Conservation (phyloP, 208 protist species). For the Trypanosoma congolense region DNA sequence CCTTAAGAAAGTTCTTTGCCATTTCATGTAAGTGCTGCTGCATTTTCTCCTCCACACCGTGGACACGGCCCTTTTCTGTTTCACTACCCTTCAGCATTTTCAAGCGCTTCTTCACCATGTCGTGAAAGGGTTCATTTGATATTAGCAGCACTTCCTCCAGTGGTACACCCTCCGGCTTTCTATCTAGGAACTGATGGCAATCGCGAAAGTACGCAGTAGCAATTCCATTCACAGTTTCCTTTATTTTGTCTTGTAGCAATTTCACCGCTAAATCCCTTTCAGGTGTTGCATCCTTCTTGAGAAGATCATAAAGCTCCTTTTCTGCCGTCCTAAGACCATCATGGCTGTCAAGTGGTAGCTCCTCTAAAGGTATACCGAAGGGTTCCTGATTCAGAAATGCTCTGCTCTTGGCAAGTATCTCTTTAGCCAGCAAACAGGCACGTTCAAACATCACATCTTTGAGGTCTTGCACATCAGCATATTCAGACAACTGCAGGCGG, state of each 20-base stretch:
- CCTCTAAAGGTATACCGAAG: conserved; percentile 47
- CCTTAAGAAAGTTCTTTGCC: conserved; percentile 60
- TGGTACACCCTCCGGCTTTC: conserved; percentile 52
- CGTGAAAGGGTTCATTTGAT: conserved; percentile 44
- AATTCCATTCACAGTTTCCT: conserved; percentile 42
- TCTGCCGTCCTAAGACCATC: conserved; percentile 34
- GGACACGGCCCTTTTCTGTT: conserved; percentile 37
- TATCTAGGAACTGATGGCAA: conserved; percentile 51
- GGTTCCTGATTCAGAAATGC: conserved; percentile 53
- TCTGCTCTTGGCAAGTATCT: conserved; percentile 58
- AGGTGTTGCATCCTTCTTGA: conserved; percentile 11
- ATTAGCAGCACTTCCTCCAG: conserved; percentile 51
- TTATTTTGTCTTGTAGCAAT: conserved; percentile 46
- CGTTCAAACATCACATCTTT: conserved; percentile 59
- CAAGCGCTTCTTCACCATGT: conserved; percentile 52
- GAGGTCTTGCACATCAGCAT: conserved; percentile 36
- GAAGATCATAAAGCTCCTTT: conserved; percentile 35
- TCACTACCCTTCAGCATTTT: conserved; percentile 28
- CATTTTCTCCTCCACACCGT: conserved; percentile 51
- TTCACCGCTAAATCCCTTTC: conserved; percentile 24
- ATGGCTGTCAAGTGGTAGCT: conserved; percentile 54
- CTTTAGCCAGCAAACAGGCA: conserved; percentile 45
- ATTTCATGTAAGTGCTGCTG: conserved; percentile 60
- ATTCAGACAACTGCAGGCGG: conserved; percentile 29
- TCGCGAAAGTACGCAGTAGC: conserved; percentile 41